phyloP scores from a whole-genome alignment of 2,329 filamentous ascomycete species.

The Aspergillus sojae region DNA sequence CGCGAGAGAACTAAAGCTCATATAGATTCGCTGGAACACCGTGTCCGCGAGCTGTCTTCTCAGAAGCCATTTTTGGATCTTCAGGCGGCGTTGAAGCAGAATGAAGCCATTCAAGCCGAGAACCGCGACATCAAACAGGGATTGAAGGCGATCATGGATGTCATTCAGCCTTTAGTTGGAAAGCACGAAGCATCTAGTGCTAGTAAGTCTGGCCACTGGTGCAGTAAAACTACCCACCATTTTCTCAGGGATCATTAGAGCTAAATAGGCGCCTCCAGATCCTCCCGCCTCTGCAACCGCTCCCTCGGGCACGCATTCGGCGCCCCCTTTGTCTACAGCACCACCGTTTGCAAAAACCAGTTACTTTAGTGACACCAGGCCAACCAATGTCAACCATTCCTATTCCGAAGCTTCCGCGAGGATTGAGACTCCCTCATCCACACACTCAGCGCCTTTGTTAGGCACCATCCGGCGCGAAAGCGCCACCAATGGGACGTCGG shows the following conservation, averaged over 20 bases:
- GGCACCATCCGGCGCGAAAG: slow-evolving; percentile 30
- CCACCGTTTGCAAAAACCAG: slow-evolving; percentile 33
- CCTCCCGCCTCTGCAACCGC: slow-evolving; percentile 17
- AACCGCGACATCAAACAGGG: slow-evolving; percentile 76
- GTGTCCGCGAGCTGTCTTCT: slow-evolving; percentile 74
- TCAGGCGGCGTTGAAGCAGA: slow-evolving; percentile 72
- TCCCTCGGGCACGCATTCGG: slow-evolving; percentile 19
- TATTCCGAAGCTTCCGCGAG: slow-evolving; percentile 34
- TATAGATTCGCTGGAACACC: slow-evolving; percentile 73
- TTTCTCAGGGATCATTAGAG: not conserved
- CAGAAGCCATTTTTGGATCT: slow-evolving; percentile 84
- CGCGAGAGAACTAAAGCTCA: slow-evolving; percentile 78
- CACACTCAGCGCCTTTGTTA: slow-evolving; percentile 28
- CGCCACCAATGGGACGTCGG: slow-evolving; percentile 20
- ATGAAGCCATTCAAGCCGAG: slow-evolving; percentile 75
- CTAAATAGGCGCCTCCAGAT: slow-evolving; percentile 7
- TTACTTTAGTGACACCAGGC: slow-evolving; percentile 13
- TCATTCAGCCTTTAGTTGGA: slow-evolving; percentile 48
- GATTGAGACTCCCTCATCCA: slow-evolving; percentile 33
- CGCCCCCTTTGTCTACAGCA: slow-evolving; percentile 23
- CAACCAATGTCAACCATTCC: slow-evolving; percentile 22
- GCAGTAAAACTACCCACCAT: not conserved
- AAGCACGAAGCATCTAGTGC: slow-evolving; percentile 42
- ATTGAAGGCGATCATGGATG: slow-evolving; percentile 65
- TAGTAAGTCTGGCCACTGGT: not conserved